Evolutionary conservation across 345 rosid species (phyloP).

Genomic region (Isatis tinctoria): DNA sequence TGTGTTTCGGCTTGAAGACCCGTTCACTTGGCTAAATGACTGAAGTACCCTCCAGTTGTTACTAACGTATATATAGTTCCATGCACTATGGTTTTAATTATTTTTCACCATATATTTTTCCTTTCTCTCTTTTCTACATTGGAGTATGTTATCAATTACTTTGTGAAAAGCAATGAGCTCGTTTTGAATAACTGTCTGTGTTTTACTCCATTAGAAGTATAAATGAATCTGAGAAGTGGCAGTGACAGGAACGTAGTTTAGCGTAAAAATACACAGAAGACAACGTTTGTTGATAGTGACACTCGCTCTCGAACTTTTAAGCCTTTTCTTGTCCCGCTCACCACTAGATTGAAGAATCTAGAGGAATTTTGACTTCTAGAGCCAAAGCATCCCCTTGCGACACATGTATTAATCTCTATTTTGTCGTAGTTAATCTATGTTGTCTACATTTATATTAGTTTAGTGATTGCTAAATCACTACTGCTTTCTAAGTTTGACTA

Average conservation of each 20-base stretch:
- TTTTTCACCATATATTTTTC: background rate
- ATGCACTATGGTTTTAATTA: background rate
- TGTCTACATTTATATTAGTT: background rate
- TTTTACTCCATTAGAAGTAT: background rate
- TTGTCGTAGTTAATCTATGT: background rate
- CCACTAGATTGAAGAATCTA: constrained; percentile 3
- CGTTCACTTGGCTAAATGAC: constrained; percentile 40
- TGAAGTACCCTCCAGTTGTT: background rate
- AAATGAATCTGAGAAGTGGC: constrained; percentile 6
- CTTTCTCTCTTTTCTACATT: background rate
- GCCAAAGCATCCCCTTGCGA: background rate
- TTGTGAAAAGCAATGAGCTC: background rate
- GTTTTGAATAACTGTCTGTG: background rate
- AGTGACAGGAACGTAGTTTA: background rate
- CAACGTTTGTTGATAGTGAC: constrained; percentile 20
- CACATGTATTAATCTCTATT: background rate
- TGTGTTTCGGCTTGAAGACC: constrained; percentile 54
- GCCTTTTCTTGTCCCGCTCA: background rate
- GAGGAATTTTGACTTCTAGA: constrained; percentile 15
- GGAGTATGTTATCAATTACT: background rate
- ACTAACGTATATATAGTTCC: constrained; percentile 8
- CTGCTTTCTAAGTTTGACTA: background rate
- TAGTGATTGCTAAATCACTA: background rate
- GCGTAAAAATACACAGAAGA: background rate
- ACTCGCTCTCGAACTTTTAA: background rate